These are phyloP conservation scores for Ophiognomonia clavigignenti-juglandacearum DNA, from an alignment of 2,329 filamentous ascomycete genomes.

Conservation along the genomic window DNA sequence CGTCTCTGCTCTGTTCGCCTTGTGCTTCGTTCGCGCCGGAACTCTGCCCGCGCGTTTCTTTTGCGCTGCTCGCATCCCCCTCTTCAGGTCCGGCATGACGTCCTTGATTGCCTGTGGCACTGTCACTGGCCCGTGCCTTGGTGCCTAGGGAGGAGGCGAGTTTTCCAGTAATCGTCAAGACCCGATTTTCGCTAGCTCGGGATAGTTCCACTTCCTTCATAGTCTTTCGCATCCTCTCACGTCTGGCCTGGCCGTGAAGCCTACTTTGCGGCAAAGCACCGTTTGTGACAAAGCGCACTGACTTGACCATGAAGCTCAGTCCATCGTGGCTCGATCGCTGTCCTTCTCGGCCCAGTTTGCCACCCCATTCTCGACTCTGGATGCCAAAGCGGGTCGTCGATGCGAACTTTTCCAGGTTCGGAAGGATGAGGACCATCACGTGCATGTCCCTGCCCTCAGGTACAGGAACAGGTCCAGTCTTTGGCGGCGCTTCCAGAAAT, in stretches of 20 bases:
- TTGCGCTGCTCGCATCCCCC: slow-evolving; percentile 1
- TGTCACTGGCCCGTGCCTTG: slow-evolving; percentile 11
- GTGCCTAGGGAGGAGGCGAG: slow-evolving; percentile 1
- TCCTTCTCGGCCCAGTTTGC: slow-evolving; percentile 37
- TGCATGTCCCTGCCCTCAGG: slow-evolving; percentile 73
- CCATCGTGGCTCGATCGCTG: slow-evolving; percentile 63
- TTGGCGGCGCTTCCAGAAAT: slow-evolving; percentile 49
- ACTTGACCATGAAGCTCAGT: slow-evolving; percentile 80
- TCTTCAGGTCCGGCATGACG: not conserved
- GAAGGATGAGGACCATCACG: slow-evolving; percentile 80
- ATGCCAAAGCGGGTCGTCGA: slow-evolving; percentile 75
- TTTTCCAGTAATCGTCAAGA: slow-evolving; percentile 20
- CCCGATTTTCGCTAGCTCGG: slow-evolving; percentile 26
- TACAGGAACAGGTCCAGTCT: slow-evolving; percentile 57
- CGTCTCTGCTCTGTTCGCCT: slow-evolving; percentile 11
- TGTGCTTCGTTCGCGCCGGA: not conserved
- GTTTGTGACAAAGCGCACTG: slow-evolving; percentile 77
- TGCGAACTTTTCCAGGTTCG: slow-evolving; percentile 70
- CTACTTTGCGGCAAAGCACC: slow-evolving; percentile 59
- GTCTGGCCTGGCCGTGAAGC: slow-evolving; percentile 49
- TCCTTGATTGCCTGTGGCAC: slow-evolving; percentile 15
- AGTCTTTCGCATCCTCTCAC: slow-evolving; percentile 53
- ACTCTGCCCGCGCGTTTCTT: not conserved
- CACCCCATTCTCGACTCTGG: slow-evolving; percentile 73
- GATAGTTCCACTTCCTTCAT: slow-evolving; percentile 46